These are phyloP conservation scores for Alternaria consortialis DNA, from an alignment of 2,329 filamentous ascomycete genomes.

Conservation along the genomic window DNA sequence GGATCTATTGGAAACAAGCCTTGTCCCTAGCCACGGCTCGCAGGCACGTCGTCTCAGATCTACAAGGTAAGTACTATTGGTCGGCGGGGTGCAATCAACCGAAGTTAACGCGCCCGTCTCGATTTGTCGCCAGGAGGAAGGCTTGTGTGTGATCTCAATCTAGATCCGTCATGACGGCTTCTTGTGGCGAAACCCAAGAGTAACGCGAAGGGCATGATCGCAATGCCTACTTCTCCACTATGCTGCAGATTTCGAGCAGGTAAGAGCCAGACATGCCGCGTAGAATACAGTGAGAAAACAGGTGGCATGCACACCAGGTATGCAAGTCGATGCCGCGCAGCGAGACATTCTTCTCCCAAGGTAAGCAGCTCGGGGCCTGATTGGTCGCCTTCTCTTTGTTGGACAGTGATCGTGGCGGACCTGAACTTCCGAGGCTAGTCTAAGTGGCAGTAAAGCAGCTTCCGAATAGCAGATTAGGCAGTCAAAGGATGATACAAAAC, in stretches of 20 bases:
- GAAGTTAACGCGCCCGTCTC: slow-evolving; percentile 40
- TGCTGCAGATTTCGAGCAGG: slow-evolving; percentile 13
- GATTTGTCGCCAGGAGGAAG: slow-evolving; percentile 34
- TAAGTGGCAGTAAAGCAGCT: slow-evolving; percentile 27
- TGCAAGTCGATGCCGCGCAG: slow-evolving; percentile 30
- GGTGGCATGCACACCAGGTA: slow-evolving; percentile 32
- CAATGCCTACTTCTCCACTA: slow-evolving; percentile 22
- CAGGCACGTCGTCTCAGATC: slow-evolving; percentile 43
- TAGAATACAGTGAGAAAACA: slow-evolving; percentile 25
- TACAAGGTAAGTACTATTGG: slow-evolving; percentile 39
- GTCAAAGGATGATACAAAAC: slow-evolving; percentile 14
- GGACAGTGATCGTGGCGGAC: slow-evolving; percentile 46
- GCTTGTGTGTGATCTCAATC: slow-evolving; percentile 39
- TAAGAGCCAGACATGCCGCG: slow-evolving; percentile 31
- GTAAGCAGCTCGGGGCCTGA: slow-evolving; percentile 32
- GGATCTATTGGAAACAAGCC: slow-evolving; percentile 49
- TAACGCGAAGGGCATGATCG: slow-evolving; percentile 24
- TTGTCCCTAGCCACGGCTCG: slow-evolving; percentile 48
- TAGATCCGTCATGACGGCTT: slow-evolving; percentile 40
- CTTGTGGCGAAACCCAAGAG: slow-evolving; percentile 39
- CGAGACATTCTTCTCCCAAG: slow-evolving; percentile 27
- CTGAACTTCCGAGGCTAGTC: slow-evolving; percentile 43
- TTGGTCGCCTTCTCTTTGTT: slow-evolving; percentile 31
- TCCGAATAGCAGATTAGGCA: slow-evolving; percentile 31
- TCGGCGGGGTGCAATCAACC: slow-evolving; percentile 44